phyloP scores from a whole-genome alignment of 225 moss, liverwort and hornwort genomes.

The Takakia lepidozioides region DNA sequence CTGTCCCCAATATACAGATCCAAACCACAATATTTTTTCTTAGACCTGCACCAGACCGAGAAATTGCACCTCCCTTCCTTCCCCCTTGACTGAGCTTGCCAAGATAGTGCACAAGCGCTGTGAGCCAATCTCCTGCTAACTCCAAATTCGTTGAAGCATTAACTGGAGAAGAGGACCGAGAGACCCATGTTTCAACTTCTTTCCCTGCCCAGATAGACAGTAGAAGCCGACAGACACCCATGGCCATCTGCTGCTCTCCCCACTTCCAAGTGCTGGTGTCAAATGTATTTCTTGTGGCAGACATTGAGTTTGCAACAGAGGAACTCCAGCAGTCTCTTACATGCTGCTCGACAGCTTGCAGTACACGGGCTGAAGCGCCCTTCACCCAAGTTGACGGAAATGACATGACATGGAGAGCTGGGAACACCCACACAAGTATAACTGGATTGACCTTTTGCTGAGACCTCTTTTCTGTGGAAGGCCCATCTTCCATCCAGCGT shows the following conservation, averaged over 20 bases:
- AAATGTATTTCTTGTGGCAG: too few species aligned
- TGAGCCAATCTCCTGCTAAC: too few species aligned
- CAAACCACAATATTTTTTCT: slow-evolving; percentile 9
- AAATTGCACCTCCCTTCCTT: too few species aligned
- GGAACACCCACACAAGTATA: slow-evolving; percentile 35
- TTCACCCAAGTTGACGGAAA: slow-evolving; percentile 37
- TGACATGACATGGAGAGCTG: slow-evolving; percentile 41
- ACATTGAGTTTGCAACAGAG: neutral
- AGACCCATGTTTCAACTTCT: neutral
- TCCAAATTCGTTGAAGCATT: neutral
- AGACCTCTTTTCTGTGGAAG: slow-evolving; percentile 7
- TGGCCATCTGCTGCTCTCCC: slow-evolving; percentile 17
- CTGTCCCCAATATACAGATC: slow-evolving; percentile 20
- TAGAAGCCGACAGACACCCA: slow-evolving; percentile 18
- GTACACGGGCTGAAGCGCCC: slow-evolving; percentile 12
- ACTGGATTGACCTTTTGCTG: too few species aligned
- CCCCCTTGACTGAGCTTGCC: too few species aligned
- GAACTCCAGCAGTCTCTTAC: slow-evolving; percentile 3
- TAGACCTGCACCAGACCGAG: slow-evolving; percentile 12
- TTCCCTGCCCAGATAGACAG: slow-evolving; percentile 9
- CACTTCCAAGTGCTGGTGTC: slow-evolving; percentile 3
- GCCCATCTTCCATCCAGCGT: slow-evolving; percentile 19
- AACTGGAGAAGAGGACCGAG: neutral
- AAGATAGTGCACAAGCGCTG: too few species aligned
- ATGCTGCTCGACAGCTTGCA: slow-evolving; percentile 11